These are phyloP conservation scores for Acanthamoeba lenticulata DNA, from an alignment of 208 protist species.

Conservation along the genomic window DNA sequence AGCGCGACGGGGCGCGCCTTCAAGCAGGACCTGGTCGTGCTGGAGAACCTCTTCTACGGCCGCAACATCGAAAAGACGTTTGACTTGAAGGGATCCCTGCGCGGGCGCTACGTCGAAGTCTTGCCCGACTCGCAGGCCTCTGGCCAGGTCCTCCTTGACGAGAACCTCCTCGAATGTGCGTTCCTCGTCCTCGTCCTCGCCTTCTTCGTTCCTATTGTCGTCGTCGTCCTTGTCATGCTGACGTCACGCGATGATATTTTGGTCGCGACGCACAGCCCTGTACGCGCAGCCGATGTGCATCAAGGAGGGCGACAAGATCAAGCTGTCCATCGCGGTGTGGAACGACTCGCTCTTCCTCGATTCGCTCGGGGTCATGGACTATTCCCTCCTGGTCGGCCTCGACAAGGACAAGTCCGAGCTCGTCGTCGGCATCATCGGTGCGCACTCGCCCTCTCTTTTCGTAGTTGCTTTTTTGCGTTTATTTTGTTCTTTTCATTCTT, in stretches of 20 bases:
- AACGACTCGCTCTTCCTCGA: slow-evolving; percentile 86
- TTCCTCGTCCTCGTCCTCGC: too few species aligned
- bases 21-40: slow-evolving; percentile 80
- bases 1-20: slow-evolving; percentile 61
- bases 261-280: neutral
- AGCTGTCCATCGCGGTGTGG: slow-evolving; percentile 74
- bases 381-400: slow-evolving; percentile 86
- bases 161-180: slow-evolving; percentile 82
- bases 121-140: neutral
- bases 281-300: slow-evolving; percentile 80
- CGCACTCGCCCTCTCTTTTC: neutral
- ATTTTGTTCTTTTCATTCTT: neutral
- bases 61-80: slow-evolving; percentile 77
- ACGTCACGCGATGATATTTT: neutral
- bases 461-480: neutral
- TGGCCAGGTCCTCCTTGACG: slow-evolving; percentile 81
- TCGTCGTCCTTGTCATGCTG: neutral
- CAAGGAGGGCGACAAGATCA: slow-evolving; percentile 75
- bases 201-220: neutral
- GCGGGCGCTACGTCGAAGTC: slow-evolving; percentile 72
- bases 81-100: slow-evolving; percentile 89
- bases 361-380: slow-evolving; percentile 85
- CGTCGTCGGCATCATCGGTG: slow-evolving; percentile 81
- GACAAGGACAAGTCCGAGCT: slow-evolving; percentile 78
- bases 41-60: slow-evolving; percentile 83